Conservation (phyloP, 345 rosid species). For the Laguncularia racemosa region DNA sequence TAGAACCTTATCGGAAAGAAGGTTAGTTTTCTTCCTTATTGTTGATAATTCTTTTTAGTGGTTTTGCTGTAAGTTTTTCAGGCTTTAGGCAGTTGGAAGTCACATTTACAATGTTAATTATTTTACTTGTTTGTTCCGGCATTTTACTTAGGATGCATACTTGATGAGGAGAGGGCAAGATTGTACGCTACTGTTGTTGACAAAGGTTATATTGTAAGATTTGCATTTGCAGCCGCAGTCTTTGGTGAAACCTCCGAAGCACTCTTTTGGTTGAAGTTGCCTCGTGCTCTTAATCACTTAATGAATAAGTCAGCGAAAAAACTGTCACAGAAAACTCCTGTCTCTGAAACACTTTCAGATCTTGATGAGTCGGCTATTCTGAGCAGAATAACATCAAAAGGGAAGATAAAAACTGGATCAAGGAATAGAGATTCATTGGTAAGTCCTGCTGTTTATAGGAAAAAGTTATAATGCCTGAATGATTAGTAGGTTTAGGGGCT, state of each 20-base stretch:
- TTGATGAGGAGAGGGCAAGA: constrained; percentile 85
- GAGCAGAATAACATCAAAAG: constrained; percentile 53
- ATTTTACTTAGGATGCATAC: constrained; percentile 58
- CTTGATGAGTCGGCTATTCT: constrained; percentile 40
- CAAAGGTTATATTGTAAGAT: constrained; percentile 76
- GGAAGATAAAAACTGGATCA: constrained; percentile 32
- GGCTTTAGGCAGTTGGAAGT: neutral
- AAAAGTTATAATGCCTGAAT: no score
- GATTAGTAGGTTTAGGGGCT: no score
- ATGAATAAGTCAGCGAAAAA: constrained; percentile 50
- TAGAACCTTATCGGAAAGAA: constrained; percentile 84
- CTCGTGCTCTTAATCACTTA: constrained; percentile 75
- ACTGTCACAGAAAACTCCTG: constrained; percentile 38
- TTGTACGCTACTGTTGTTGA: constrained; percentile 73
- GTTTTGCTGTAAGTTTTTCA: neutral
- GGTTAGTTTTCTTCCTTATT: constrained; percentile 30
- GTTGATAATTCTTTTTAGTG: constrained; percentile 6
- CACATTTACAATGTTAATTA: neutral
- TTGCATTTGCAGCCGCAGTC: constrained; percentile 95
- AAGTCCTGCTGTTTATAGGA: constrained; percentile 12
- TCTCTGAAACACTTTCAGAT: constrained; percentile 23
- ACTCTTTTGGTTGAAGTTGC: constrained; percentile 93
- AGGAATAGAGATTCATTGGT: constrained; percentile 46
- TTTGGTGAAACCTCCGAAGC: constrained; percentile 91
- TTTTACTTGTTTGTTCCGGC: constrained; percentile 11